phyloP scores from a whole-genome alignment of 495 filamentous ascomycete species.

The Pyrenula massariospora region DNA sequence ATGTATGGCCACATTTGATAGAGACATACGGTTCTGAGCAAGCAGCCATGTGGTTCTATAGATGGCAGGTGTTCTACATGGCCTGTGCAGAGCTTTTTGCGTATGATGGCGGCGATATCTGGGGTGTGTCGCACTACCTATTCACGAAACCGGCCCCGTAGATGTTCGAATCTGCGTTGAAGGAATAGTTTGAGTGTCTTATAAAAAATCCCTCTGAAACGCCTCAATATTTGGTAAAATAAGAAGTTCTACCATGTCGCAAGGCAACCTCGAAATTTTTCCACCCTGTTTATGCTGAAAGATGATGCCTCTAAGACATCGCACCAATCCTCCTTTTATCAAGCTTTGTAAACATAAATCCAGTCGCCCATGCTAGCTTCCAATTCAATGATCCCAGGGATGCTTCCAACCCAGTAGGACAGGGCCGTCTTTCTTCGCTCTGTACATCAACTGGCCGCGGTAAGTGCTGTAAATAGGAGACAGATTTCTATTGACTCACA shows the following conservation, averaged over 20 bases:
- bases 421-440: slow-evolving; percentile 85
- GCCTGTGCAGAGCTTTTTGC: slow-evolving; percentile 56
- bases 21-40: slow-evolving; percentile 48
- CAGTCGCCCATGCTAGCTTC: not conserved
- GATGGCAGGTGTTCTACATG: slow-evolving; percentile 61
- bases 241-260: no score
- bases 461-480: no score
- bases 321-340: no score
- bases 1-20: slow-evolving; percentile 45
- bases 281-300: no score
- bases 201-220: no score
- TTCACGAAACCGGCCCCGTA: slow-evolving; percentile 45
- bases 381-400: slow-evolving; percentile 88
- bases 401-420: slow-evolving; percentile 90
- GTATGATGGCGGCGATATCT: slow-evolving; percentile 46
- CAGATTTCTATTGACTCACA: slow-evolving; percentile 40
- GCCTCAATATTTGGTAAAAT: no score
- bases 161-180: no score
- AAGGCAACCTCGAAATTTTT: no score
- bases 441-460: slow-evolving; percentile 88
- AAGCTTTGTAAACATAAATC: no score
- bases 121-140: slow-evolving; percentile 51
- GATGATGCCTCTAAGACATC: no score
- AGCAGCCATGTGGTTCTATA: slow-evolving; percentile 44
- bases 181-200: no score